A percentile compares a stretch with the other conserved stretches of the same genome.
Evolutionary conservation across 768 basidiomycete genomes (phyloP).

Genomic region (Sarcodon sp.): DNA sequence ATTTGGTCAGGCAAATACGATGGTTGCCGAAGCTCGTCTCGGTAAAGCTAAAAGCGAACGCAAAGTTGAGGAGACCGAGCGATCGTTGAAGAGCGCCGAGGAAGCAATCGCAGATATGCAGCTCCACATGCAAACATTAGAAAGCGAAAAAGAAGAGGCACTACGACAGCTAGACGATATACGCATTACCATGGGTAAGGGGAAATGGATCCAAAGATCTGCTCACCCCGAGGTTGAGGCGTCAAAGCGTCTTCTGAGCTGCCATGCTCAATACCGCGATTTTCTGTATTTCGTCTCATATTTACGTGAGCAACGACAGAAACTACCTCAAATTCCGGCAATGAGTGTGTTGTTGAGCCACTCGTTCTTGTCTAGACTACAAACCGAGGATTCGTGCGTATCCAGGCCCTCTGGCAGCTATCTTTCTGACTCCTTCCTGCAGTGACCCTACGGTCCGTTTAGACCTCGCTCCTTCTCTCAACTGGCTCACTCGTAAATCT

Average conservation of each 20-base stretch:
- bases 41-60: slow-evolving; percentile 53
- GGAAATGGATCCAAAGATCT: slow-evolving; percentile 47
- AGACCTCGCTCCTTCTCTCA: slow-evolving; percentile 87
- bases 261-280: slow-evolving; percentile 70
- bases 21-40: slow-evolving; percentile 92
- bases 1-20: slow-evolving; percentile 88
- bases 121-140: slow-evolving; percentile 66
- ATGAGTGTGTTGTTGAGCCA: slow-evolving; percentile 66
- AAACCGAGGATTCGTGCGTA: slow-evolving; percentile 78
- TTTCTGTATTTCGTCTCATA: slow-evolving; percentile 70
- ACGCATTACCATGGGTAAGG: slow-evolving; percentile 45
- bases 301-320: slow-evolving; percentile 27
- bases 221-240: slow-evolving; percentile 12
- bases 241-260: slow-evolving; percentile 38
- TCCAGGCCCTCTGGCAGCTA: slow-evolving; percentile 5
- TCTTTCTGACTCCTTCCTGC: slow-evolving; percentile 7
- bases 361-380: slow-evolving; percentile 66
- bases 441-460: slow-evolving; percentile 90
- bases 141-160: slow-evolving; percentile 50
- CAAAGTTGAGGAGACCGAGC: slow-evolving; percentile 66
- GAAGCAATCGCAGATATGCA: slow-evolving; percentile 81
- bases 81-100: slow-evolving; percentile 71
- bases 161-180: slow-evolving; percentile 40
- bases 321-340: slow-evolving; percentile 23
- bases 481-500: slow-evolving; percentile 84